Percentiles rank a stretch among this genome's conserved stretches.
Evolutionary conservation across 2,329 filamentous ascomycete species (phyloP).

Genomic region (Colletotrichum acutatum): DNA sequence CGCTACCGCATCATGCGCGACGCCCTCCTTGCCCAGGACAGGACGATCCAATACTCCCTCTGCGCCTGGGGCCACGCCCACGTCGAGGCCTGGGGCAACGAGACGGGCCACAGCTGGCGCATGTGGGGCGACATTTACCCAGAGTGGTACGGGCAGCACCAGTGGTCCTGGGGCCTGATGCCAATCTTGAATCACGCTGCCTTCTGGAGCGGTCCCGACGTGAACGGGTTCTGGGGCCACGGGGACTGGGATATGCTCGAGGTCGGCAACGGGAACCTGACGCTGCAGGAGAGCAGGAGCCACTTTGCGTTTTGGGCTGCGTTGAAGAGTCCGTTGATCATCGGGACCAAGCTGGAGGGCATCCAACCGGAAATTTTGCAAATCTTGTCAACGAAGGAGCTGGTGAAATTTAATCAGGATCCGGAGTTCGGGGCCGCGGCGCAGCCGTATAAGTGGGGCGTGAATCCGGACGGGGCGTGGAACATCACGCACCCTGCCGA

Average conservation of each 20-base stretch:
- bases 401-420: constrained; percentile 59
- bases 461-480: constrained; percentile 60
- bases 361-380: constrained; percentile 49
- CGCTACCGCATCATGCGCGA: constrained; percentile 64
- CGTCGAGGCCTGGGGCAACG: constrained; percentile 61
- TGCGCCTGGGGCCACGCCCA: constrained; percentile 65
- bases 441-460: constrained; percentile 59
- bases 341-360: constrained; percentile 54
- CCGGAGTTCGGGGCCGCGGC: constrained; percentile 52
- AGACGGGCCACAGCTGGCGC: constrained; percentile 58
- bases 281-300: constrained; percentile 55
- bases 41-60: constrained; percentile 61
- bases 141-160: constrained; percentile 45
- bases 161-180: constrained; percentile 41
- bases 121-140: constrained; percentile 56
- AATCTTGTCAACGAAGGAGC: constrained; percentile 54
- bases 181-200: constrained; percentile 60
- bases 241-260: constrained; percentile 64
- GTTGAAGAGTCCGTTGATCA: constrained; percentile 61
- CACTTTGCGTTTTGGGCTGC: constrained; percentile 64
- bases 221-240: constrained; percentile 59
- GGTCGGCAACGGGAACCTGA: constrained; percentile 60
- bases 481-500: constrained; percentile 59
- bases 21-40: constrained; percentile 55
- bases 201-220: constrained; percentile 50